Base-by-base conservation (phyloP, 2,329 filamentous ascomycete species). In the Dendryphion nanum region DNA sequence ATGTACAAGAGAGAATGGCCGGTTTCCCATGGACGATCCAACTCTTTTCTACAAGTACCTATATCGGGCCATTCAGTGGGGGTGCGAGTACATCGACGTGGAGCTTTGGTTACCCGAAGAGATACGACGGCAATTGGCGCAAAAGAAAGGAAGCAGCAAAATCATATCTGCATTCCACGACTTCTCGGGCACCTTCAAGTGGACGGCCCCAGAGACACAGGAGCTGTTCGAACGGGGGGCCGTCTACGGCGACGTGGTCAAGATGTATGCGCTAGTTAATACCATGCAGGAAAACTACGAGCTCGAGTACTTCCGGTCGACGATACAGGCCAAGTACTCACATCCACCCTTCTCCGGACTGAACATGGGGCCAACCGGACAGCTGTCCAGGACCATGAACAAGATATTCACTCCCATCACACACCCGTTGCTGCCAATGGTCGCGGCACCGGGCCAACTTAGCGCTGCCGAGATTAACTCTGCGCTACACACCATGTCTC, bases 151-250 rank as follows among this genome's bases (percentile, higher is more conserved):
- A 2, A 86, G 82, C 65, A 91, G 85, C 55, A 85, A 83, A 48
- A 89, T 95, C 64, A 89, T 94, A 72, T 91, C 87, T n/a, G 88
- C 89, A 10, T 93, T 91, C 56, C 89, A 94, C 62, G 88, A 93
- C 68, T 91, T 91, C 57, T 89, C 86, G 0, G 86, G 87, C 2
- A 83, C 74, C 1, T 91, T 91, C 74, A 86, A 83, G 55, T 94
- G 88, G 88, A 84, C 85, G 1, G 87, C 86, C 0, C 68, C 77
- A 5, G 77, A 85, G 49, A 87, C 87, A 1, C 79, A 86, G 54
- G 71, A 77, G 8, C 76, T 91, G 4, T 94, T 90, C 51, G 72
- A 79, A 42, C 77, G 83, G 49, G 87, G 85, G 6, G 78, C 79
- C 32, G 79, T 80, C 41, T 89, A 89, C 50, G 85, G 85, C 32